Conservation (phyloP, 2,329 filamentous ascomycete genomes). For the Penicillium brevicompactum region DNA sequence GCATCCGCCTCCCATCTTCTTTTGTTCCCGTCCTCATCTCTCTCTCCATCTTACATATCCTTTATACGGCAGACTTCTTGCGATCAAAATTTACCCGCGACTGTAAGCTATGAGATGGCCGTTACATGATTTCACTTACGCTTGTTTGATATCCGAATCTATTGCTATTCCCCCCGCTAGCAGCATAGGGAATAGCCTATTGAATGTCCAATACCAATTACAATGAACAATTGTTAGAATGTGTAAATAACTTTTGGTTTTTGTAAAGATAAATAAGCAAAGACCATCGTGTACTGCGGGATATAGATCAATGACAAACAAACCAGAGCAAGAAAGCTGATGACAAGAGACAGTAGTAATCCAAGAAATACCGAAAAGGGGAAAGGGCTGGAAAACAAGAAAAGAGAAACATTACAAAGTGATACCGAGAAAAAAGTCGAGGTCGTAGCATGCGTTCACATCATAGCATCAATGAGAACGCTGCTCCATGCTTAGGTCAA, state of each 20-base stretch:
- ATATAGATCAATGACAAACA: slow-evolving; percentile 18
- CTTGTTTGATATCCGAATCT: slow-evolving; percentile 19
- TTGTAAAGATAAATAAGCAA: slow-evolving; percentile 6
- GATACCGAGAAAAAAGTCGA: not conserved
- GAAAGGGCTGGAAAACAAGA: not conserved
- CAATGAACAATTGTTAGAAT: not conserved
- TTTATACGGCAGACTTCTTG: slow-evolving; percentile 2
- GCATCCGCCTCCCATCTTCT: not conserved
- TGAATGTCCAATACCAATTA: not conserved
- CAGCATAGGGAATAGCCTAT: not conserved
- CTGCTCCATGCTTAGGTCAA: slow-evolving; percentile 14
- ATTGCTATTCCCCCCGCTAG: not conserved
- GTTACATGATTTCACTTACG: slow-evolving; percentile 5
- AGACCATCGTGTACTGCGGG: slow-evolving; percentile 30
- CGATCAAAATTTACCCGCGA: slow-evolving; percentile 10
- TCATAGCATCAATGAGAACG: not conserved
- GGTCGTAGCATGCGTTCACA: not conserved
- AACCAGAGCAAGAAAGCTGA: not conserved
- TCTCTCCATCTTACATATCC: slow-evolving; percentile 5
- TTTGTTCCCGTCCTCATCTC: not conserved
- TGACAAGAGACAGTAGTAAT: not conserved
- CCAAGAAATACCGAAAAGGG: slow-evolving; percentile 8
- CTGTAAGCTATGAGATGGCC: slow-evolving; percentile 21
- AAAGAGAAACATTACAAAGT: slow-evolving; percentile 1
- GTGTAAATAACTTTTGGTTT: slow-evolving; percentile 2